Percentiles rank a stretch among this genome's conserved stretches.
These are phyloP conservation scores for Calonectria ilicicola DNA, from an alignment of 2,329 filamentous ascomycete species.

Conservation along the genomic window DNA sequence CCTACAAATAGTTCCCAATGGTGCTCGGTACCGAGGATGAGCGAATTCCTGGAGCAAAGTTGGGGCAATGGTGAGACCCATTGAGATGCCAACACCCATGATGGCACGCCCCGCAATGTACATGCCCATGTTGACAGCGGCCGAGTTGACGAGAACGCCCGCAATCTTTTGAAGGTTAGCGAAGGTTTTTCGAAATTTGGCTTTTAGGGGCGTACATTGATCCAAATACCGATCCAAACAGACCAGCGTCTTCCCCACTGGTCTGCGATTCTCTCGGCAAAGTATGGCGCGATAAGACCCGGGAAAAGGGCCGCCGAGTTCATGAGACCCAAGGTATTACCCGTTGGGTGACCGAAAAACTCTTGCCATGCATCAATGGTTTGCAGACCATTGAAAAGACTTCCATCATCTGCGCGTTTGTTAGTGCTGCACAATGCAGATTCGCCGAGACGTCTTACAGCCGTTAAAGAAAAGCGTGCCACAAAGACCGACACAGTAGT, in stretches of 20 bases:
- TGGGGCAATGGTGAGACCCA: background rate
- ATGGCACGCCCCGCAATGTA: background rate
- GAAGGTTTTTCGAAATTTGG: background rate
- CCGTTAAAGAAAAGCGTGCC: background rate
- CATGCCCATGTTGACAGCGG: background rate
- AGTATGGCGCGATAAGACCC: background rate
- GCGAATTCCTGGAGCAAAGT: background rate
- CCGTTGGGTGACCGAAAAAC: background rate
- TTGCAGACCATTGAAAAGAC: background rate
- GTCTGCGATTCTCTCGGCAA: background rate
- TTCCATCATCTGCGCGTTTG: background rate
- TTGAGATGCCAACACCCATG: constrained; percentile 3
- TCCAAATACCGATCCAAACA: background rate
- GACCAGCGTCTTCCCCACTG: background rate
- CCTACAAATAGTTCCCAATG: background rate
- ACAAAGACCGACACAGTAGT: background rate
- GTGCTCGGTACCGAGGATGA: background rate
- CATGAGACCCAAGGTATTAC: background rate
- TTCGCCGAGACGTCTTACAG: background rate
- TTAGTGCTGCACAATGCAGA: background rate
- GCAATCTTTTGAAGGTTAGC: background rate
- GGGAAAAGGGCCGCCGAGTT: background rate
- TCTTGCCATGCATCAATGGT: constrained; percentile 4
- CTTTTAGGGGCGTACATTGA: background rate
- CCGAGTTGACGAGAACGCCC: background rate